Conservation (phyloP, 2,329 filamentous ascomycete genomes). For the Sarocladiaceae sp. region DNA sequence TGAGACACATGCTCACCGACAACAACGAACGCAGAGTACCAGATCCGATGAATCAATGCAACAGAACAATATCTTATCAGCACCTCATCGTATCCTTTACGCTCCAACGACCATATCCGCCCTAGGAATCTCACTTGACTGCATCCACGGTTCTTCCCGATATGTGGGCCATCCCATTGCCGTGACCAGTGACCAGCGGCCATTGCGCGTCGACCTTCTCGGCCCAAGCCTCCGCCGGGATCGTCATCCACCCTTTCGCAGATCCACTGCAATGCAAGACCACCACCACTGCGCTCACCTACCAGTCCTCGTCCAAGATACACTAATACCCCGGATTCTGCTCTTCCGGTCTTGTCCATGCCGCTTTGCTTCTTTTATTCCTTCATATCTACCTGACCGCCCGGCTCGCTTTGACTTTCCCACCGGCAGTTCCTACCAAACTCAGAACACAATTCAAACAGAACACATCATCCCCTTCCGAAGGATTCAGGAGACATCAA, state of each 20-base stretch:
- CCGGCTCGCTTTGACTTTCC: not conserved
- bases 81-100: too few species aligned
- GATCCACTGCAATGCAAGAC: too few species aligned
- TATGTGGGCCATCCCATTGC: slow-evolving; percentile 1
- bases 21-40: too few species aligned
- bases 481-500: not conserved
- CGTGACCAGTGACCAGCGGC: slow-evolving; percentile 6
- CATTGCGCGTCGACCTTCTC: not conserved
- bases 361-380: not conserved
- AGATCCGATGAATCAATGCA: too few species aligned
- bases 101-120: too few species aligned
- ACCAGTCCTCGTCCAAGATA: not conserved
- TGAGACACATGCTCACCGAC: too few species aligned
- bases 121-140: too few species aligned
- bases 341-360: not conserved
- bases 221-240: not conserved
- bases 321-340: slow-evolving; percentile 4
- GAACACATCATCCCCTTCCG: slow-evolving; percentile 3
- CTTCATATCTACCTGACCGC: too few species aligned
- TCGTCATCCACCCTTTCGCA: slow-evolving; percentile 1
- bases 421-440: too few species aligned
- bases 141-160: slow-evolving; percentile 7
- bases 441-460: not conserved
- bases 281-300: not conserved
- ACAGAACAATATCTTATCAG: too few species aligned